A percentile compares a stretch with the other conserved stretches of the same genome.
Conservation (phyloP, 805 yeast species). For the Nakazawaea anatomiae region DNA sequence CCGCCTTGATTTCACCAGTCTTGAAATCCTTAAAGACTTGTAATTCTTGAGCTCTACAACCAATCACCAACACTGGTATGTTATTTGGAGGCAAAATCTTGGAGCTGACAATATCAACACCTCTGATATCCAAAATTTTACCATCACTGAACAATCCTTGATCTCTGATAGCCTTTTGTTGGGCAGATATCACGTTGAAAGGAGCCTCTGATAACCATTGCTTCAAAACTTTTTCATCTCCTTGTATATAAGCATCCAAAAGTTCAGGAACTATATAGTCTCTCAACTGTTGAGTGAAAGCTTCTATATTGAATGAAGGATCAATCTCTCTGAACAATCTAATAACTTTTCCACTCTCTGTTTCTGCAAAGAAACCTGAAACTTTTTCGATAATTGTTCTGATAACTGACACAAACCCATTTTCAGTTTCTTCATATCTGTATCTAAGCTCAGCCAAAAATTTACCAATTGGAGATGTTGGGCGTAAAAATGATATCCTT, state of each 20-base stretch:
- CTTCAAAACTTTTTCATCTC: conserved; percentile 78
- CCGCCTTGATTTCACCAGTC: conserved; percentile 94
- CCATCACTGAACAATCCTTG: conserved; percentile 92
- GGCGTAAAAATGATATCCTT: conserved; percentile 59
- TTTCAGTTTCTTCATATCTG: conserved; percentile 90
- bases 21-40: conserved; percentile 83
- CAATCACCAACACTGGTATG: conserved; percentile 85
- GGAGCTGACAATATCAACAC: conserved; percentile 86
- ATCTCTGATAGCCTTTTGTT: conserved; percentile 85
- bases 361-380: conserved; percentile 89
- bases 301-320: conserved; percentile 76
- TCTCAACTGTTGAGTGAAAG: conserved; percentile 76
- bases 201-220: conserved; percentile 97
- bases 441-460: conserved; percentile 52
- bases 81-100: conserved; percentile 87
- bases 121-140: conserved; percentile 86
- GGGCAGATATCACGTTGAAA: conserved; percentile 87
- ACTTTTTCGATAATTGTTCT: conserved; percentile 78
- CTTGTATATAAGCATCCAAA: conserved; percentile 89
- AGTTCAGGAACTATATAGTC: conserved; percentile 93
- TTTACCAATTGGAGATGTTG: conserved; percentile 66
- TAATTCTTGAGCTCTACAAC: conserved; percentile 95
- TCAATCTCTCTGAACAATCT: conserved; percentile 84
- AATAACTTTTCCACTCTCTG: conserved; percentile 91
- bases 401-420: conserved; percentile 75